These are phyloP conservation scores for Panus rudis DNA, from an alignment of 768 basidiomycete genomes.

Conservation along the genomic window DNA sequence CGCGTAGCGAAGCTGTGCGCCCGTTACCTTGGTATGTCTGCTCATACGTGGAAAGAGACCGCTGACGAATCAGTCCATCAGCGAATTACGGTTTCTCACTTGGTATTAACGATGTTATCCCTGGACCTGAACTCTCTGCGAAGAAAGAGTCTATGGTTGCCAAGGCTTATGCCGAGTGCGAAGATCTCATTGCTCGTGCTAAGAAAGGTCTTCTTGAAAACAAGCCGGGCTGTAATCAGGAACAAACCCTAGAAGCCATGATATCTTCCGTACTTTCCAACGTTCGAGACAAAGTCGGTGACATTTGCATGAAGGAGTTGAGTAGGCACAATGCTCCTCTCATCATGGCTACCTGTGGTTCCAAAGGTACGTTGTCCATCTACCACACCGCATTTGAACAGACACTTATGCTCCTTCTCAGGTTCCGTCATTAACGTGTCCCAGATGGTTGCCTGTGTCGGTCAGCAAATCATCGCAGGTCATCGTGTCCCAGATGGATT, in stretches of 20 bases:
- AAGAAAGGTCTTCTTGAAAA: conserved; percentile 91
- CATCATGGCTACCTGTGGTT: conserved; percentile 99
- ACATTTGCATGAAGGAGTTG: conserved; percentile 98
- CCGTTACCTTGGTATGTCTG: conserved; percentile 70
- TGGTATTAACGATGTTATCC: conserved; percentile 98
- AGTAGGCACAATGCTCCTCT: conserved; percentile 94
- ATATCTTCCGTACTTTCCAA: conserved; percentile 91
- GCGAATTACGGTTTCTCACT: conserved; percentile 97
- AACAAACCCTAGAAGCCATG: conserved; percentile 93
- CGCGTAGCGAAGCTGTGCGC: conserved; percentile 93
- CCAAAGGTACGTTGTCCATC: conserved; percentile 62
- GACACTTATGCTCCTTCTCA: conserved; percentile 21
- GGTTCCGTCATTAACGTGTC: conserved; percentile 99
- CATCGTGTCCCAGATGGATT: conserved; percentile 98
- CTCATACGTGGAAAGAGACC: neutral
- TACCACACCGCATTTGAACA: too few species aligned
- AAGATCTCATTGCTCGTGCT: conserved; percentile 80
- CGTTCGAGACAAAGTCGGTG: conserved; percentile 93
- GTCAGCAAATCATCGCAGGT: conserved; percentile 97
- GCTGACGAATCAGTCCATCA: conserved; percentile 27
- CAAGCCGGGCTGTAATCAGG: conserved; percentile 95
- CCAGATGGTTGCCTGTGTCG: conserved; percentile 99
- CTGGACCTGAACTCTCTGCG: conserved; percentile 71
- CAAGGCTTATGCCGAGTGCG: conserved; percentile 82
- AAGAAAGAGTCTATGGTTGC: conserved; percentile 86